A percentile compares a stretch with the other conserved stretches of the same genome.
Conservation (phyloP, 352 stramenopile genomes). For the Globisporangium parvum region DNA sequence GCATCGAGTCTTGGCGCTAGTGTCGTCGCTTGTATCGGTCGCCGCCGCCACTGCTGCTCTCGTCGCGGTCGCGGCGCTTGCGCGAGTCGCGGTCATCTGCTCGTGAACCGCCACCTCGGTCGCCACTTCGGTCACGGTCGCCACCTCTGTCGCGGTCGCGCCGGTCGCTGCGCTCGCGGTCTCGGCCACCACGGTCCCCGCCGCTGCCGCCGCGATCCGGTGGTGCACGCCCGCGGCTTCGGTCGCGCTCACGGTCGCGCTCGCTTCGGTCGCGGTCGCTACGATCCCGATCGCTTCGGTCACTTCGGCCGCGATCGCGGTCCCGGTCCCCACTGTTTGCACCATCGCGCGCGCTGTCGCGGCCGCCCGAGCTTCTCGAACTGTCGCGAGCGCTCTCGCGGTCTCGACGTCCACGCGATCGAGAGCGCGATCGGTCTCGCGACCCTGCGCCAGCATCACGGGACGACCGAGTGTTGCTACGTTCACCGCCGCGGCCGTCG, state of each 20-base stretch:
- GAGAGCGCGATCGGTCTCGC: slow-evolving; percentile 53
- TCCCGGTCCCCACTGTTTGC: slow-evolving; percentile 1
- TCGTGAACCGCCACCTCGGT: slow-evolving; percentile 15
- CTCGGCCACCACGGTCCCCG: slow-evolving; percentile 7
- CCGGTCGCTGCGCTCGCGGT: slow-evolving; percentile 22
- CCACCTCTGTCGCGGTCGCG: slow-evolving; percentile 22
- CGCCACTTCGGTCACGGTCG: slow-evolving; percentile 26
- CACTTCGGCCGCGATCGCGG: neutral
- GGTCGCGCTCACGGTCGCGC: slow-evolving; percentile 15
- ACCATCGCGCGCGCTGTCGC: slow-evolving; percentile 14
- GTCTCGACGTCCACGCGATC: slow-evolving; percentile 29
- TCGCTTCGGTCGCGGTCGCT: slow-evolving; percentile 23
- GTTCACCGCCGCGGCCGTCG: slow-evolving; percentile 21
- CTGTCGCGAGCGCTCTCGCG: slow-evolving; percentile 13
- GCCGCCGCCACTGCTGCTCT: slow-evolving; percentile 17
- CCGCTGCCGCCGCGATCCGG: slow-evolving; percentile 13
- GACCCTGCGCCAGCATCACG: slow-evolving; percentile 26
- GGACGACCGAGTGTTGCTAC: slow-evolving; percentile 18
- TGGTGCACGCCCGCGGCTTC: slow-evolving; percentile 20
- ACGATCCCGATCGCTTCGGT: neutral
- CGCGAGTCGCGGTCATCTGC: slow-evolving; percentile 62
- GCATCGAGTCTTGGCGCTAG: slow-evolving; percentile 17
- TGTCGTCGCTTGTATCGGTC: slow-evolving; percentile 38
- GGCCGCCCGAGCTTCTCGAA: slow-evolving; percentile 9
- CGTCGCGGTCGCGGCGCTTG: slow-evolving; percentile 57